Base-by-base conservation (phyloP, 495 filamentous ascomycete species). In the Trichocladium uniseriatum region DNA sequence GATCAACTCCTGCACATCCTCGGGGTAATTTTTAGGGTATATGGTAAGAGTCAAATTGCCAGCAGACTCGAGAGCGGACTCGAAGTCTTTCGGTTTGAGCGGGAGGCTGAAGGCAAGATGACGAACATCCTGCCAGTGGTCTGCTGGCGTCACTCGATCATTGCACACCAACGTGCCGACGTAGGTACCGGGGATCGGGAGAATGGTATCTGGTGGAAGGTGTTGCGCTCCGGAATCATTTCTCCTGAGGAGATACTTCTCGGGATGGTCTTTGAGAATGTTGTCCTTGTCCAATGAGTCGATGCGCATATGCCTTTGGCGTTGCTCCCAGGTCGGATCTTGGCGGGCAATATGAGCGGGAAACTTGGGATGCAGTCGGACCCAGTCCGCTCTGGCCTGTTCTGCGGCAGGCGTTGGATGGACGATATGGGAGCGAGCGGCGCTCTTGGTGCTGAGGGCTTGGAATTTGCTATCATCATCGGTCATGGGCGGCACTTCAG, bases 121-220 rank as follows among this genome's bases (percentile, higher is more conserved):
- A 2, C 92, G 82, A 27, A 97, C 92, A 71, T 97, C 94, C 64
- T 99, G 92, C 84, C 88, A 96, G 64, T 99, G 92, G 6, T 63
- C 69, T 6, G 54, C 37, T 2, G 89, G 79, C 0, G 92, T 97
- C 1, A 94, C 58, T 24, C 90, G 78, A n/a, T 65, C 63, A 59
- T 95, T 94, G 19, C 69, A 48, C 0, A 65, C 7, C 1, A 89
- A 16, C 0, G 45, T 59, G 8, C 69, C 74, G 0, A 60, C 57
- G 21, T 73, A 57, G 2, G 72, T 65, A 19, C 68, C 65, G 1
- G 78, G 77, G 20, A 88, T 72, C 0, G 81, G 79, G 2, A 89
- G 66, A 22, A 77, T 49, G 34, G 68, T 59, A 0, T 36, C 24
- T 0, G 71, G 71, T 1, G 75, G 74, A 6, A 11, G 43, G 24